Conservation (phyloP, 805 yeast species). For the Lachancea dasiensis region DNA sequence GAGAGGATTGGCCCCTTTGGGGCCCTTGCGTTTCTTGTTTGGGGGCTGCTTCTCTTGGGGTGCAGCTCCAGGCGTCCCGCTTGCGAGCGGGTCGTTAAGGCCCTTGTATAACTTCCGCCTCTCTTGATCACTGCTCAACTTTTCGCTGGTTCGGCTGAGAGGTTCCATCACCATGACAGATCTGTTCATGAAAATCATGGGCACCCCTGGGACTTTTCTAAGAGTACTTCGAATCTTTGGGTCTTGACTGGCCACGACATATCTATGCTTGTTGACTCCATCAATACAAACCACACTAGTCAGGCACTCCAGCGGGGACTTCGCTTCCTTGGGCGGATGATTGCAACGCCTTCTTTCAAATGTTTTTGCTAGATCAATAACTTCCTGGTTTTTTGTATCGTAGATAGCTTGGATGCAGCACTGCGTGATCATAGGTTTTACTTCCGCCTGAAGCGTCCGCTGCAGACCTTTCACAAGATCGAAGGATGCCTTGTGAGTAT, state of each 20-base stretch:
- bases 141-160: slow-evolving; percentile 61
- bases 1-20: slow-evolving; percentile 83
- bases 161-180: slow-evolving; percentile 98
- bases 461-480: slow-evolving; percentile 77
- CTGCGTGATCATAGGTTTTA: slow-evolving; percentile 90
- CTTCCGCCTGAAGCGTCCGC: slow-evolving; percentile 77
- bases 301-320: slow-evolving; percentile 70
- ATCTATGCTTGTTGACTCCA: slow-evolving; percentile 84
- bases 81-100: slow-evolving; percentile 55
- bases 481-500: slow-evolving; percentile 59
- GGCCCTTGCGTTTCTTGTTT: slow-evolving; percentile 54
- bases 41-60: slow-evolving; percentile 10
- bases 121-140: slow-evolving; percentile 49
- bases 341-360: slow-evolving; percentile 92
- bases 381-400: slow-evolving; percentile 60
- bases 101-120: slow-evolving; percentile 67
- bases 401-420: slow-evolving; percentile 89
- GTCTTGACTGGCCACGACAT: slow-evolving; percentile 82
- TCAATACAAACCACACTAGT: slow-evolving; percentile 59
- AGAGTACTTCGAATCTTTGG: slow-evolving; percentile 59
- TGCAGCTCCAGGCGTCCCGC: slow-evolving; percentile 37
- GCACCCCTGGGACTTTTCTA: slow-evolving; percentile 82
- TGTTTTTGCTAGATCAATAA: slow-evolving; percentile 72
- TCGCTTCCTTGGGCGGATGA: slow-evolving; percentile 60
- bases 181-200: slow-evolving; percentile 78